Conservation (phyloP, 805 yeast species). For the Starmerella bombi region DNA sequence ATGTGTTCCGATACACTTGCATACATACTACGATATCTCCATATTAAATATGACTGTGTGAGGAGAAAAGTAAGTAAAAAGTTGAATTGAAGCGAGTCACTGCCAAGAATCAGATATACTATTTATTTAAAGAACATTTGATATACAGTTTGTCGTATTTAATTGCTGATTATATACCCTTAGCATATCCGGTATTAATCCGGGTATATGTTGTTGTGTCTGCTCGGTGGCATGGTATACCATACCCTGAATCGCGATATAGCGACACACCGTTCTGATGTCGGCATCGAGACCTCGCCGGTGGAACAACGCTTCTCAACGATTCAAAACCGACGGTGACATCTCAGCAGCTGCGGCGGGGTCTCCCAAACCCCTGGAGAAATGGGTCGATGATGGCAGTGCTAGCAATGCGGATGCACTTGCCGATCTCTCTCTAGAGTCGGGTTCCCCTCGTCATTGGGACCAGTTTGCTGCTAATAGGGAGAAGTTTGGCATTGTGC, state of each 20-base stretch:
- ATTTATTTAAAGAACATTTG: too few species aligned
- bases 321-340: conserved; percentile 74
- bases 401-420: conserved; percentile 23
- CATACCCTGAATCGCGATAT: not conserved
- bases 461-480: conserved; percentile 93
- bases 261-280: not conserved
- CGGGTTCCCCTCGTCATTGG: conserved; percentile 36
- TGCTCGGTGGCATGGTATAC: not conserved
- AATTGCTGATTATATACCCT: too few species aligned
- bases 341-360: conserved; percentile 40
- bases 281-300: conserved; percentile 1
- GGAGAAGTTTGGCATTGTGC: conserved; percentile 73
- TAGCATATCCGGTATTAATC: too few species aligned
- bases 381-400: conserved; percentile 69
- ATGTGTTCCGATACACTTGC: too few species aligned
- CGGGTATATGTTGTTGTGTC: too few species aligned
- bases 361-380: conserved; percentile 58
- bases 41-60: too few species aligned
- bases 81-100: too few species aligned
- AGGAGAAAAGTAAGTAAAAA: too few species aligned
- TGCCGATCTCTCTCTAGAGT: conserved; percentile 11
- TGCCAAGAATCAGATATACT: too few species aligned
- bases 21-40: too few species aligned
- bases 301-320: not conserved
- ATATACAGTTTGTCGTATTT: too few species aligned